These are phyloP conservation scores for Neostapfia colusana DNA, from an alignment of 176 grass and related monocot genomes.

Conservation along the genomic window DNA sequence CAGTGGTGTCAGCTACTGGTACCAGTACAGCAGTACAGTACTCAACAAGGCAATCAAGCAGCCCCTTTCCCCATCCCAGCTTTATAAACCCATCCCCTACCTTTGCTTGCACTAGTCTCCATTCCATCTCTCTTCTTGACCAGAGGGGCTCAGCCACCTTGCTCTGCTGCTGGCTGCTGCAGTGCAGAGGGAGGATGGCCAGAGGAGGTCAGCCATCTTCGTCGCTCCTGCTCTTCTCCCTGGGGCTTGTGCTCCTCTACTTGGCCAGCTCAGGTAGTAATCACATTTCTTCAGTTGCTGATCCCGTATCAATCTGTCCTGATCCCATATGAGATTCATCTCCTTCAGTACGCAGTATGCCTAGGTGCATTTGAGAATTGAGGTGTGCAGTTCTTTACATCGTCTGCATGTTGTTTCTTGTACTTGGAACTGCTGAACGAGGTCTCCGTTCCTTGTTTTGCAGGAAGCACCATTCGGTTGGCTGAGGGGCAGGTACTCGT, in stretches of 20 bases:
- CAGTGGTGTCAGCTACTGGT: neutral
- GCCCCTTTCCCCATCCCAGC: neutral
- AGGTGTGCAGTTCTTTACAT: neutral
- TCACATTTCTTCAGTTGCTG: neutral
- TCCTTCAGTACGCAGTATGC: neutral
- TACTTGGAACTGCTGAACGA: neutral
- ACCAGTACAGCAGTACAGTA: no score
- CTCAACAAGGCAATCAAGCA: constrained; percentile 35
- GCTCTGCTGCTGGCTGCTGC: neutral
- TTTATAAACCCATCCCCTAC: constrained; percentile 25
- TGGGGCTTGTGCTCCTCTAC: constrained; percentile 60
- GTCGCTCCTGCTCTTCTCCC: constrained; percentile 35
- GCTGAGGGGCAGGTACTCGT: constrained; percentile 41
- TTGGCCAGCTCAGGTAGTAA: constrained; percentile 45
- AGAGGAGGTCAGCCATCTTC: constrained; percentile 26
- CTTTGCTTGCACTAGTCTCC: constrained; percentile 5
- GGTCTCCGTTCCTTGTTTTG: neutral
- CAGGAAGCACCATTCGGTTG: constrained; percentile 23
- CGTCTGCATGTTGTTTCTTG: neutral
- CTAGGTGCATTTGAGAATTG: neutral
- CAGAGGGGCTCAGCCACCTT: neutral
- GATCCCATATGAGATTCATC: neutral
- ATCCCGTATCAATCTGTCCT: neutral
- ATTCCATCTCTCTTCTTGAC: constrained; percentile 23
- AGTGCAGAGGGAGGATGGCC: constrained; percentile 32